Base-by-base conservation (phyloP, 192 early-diverging fungal species). In the Chytriomyces hyalinus region DNA sequence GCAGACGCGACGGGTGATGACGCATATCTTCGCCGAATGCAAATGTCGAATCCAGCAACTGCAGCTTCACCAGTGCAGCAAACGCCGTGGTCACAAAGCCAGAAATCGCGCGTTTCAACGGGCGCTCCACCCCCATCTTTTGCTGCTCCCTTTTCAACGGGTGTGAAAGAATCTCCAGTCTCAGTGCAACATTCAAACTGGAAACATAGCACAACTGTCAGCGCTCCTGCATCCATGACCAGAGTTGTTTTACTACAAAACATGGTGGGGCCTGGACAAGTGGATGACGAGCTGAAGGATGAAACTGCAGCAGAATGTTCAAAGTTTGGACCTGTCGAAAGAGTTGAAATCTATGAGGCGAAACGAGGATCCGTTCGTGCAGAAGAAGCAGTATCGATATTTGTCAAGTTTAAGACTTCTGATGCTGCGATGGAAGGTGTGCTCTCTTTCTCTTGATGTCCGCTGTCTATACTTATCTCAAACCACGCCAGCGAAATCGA, bases 261-360 rank as follows among this genome's bases (percentile, higher is more conserved):
- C 63, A 93, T 93, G 91, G 92, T 93, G 11, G 90, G 90, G 6
- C 89, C 90, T 20, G 92, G 90, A 5, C 90, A 94, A 79, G 93
- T 94, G 0, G 93, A 95, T 63, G 91, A 91, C 65, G 81, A 80
- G 44, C 75, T 95, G 61, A 84, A 93, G 75, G 81, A 90, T 50
- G 93, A 95, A 78, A 94, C 93, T 15, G 90, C 92, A 5, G 88
- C 86, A 11, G 93, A 95, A 73, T 95, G 93, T 78, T 80, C 82
- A n/a, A 90, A 92, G 68, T 95, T 89, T 75, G 93, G 93, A 1
- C 72, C 80, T n/a, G 93, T 94, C 1, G 89, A 88, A 24, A 77
- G 83, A 47, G 92, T 92, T 65, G 76, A 90, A 15, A 89, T 93
- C 17, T 91, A 83, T 75, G 91, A 93, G 84, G 87, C 90, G 68